A percentile compares a stretch with the other conserved stretches of the same genome.
phyloP scores from a whole-genome alignment of 2,329 filamentous ascomycete genomes.

The Monosporascus sp. region DNA sequence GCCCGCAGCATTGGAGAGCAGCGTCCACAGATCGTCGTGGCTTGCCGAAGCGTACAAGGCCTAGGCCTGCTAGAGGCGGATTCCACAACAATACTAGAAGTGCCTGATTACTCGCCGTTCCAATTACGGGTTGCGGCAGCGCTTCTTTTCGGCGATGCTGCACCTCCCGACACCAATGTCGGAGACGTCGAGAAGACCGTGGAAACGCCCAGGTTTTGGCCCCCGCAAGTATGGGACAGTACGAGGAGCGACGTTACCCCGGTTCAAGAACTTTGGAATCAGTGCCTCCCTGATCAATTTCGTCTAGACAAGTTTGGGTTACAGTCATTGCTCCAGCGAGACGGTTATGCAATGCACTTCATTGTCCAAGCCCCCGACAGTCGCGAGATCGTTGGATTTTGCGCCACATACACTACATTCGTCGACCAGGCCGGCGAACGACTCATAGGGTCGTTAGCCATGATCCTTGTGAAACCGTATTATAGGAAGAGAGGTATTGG shows the following conservation, averaged over 20 bases:
- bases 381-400: conserved; percentile 47
- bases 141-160: conserved; percentile 41
- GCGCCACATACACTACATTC: conserved; percentile 55
- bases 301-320: conserved; percentile 37
- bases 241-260: conserved; percentile 24
- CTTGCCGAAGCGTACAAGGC: conserved; percentile 41
- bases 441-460: conserved; percentile 50
- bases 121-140: conserved; percentile 46
- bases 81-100: conserved; percentile 49
- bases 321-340: conserved; percentile 42
- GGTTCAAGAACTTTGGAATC: conserved; percentile 41
- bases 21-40: conserved; percentile 45
- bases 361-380: conserved; percentile 44
- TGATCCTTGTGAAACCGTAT: conserved; percentile 45
- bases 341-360: conserved; percentile 53
- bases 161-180: conserved; percentile 8
- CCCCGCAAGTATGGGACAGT: conserved; percentile 31
- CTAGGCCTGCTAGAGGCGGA: conserved; percentile 31
- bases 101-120: conserved; percentile 39
- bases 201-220: conserved; percentile 33
- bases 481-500: conserved; percentile 48
- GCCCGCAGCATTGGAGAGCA: conserved; percentile 39
- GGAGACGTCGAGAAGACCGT: conserved; percentile 26
- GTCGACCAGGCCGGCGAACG: conserved; percentile 45
- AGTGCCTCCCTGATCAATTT: conserved; percentile 40